Evolutionary conservation across 192 early-diverging fungal genomes (phyloP).

Genomic region (Umbelopsis vinacea): DNA sequence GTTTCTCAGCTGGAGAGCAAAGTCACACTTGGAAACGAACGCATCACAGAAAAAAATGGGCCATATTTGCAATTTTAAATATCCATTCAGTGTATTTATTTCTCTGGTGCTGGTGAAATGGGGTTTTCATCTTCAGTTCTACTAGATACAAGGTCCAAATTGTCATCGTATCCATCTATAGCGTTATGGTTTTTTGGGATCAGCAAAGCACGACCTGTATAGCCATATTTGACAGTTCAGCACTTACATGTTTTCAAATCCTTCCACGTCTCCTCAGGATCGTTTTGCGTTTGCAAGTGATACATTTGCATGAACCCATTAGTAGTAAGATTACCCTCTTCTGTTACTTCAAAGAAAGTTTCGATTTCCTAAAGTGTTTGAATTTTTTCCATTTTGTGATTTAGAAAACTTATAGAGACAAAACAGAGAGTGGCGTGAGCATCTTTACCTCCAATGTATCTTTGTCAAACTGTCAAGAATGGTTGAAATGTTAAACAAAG

Average conservation of each 20-base stretch:
- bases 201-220: background rate
- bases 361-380: constrained; percentile 62
- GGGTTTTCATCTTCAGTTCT: constrained; percentile 40
- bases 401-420: no score
- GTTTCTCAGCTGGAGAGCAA: background rate
- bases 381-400: background rate
- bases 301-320: constrained; percentile 86
- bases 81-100: background rate
- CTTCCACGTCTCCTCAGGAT: constrained; percentile 76
- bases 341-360: constrained; percentile 67
- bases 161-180: constrained; percentile 57
- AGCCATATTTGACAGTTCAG: no score
- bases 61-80: no score
- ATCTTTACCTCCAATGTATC: constrained; percentile 21
- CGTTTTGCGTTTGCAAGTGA: constrained; percentile 68
- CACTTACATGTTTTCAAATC: constrained; percentile 65
- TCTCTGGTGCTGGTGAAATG: constrained; percentile 8
- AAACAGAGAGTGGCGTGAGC: background rate
- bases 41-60: no score
- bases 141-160: constrained; percentile 50
- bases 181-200: background rate
- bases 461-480: constrained; percentile 12
- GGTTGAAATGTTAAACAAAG: background rate
- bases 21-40: background rate
- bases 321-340: constrained; percentile 62